Evolutionary conservation across 345 rosid species (phyloP).

Genomic region (Boechera retrofracta): DNA sequence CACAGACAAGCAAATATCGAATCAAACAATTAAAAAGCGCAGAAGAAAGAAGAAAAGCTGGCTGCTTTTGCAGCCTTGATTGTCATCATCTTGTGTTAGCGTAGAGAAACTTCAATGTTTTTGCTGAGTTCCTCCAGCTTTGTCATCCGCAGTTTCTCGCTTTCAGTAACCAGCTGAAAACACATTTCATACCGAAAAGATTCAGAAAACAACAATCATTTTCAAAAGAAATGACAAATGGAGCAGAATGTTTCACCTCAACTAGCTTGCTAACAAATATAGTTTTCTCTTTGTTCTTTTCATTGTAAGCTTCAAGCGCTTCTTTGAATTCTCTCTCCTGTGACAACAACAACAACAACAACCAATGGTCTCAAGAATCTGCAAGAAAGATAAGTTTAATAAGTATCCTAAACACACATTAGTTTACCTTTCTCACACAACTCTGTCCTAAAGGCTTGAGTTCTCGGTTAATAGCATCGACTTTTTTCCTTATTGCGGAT

Average conservation of each 20-base stretch:
- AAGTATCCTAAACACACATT: slow-evolving; percentile 1
- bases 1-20: slow-evolving; percentile 17
- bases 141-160: slow-evolving; percentile 80
- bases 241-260: slow-evolving; percentile 64
- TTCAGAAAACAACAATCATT: slow-evolving; percentile 22
- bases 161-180: slow-evolving; percentile 72
- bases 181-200: slow-evolving; percentile 10
- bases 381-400: neutral
- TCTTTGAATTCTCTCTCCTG: slow-evolving; percentile 95
- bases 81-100: slow-evolving; percentile 26
- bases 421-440: slow-evolving; percentile 74
- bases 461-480: slow-evolving; percentile 66
- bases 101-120: slow-evolving; percentile 52
- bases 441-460: slow-evolving; percentile 69
- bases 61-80: slow-evolving; percentile 20
- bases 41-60: slow-evolving; percentile 15
- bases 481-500: slow-evolving; percentile 61
- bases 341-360: neutral
- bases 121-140: slow-evolving; percentile 92
- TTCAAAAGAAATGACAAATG: neutral
- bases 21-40: slow-evolving; percentile 42
- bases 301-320: slow-evolving; percentile 83
- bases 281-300: slow-evolving; percentile 84
- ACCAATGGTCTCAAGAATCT: slow-evolving; percentile 4
- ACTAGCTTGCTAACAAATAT: slow-evolving; percentile 69